These are phyloP conservation scores for Escallonia herrerae DNA, from an alignment of 129 eudicot genomes.

Conservation along the genomic window DNA sequence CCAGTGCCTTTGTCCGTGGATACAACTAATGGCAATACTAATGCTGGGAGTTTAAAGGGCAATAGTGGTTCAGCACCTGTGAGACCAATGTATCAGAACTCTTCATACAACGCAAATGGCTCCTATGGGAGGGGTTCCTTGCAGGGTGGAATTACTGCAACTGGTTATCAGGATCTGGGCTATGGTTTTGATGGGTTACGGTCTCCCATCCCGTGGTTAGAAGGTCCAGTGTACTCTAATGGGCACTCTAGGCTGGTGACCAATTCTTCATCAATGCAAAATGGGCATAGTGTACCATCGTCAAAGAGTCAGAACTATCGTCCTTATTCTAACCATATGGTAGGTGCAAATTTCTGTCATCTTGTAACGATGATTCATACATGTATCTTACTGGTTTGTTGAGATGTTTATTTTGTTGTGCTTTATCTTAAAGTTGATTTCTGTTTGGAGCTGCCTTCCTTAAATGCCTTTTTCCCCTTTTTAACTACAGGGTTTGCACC, in stretches of 20 bases:
- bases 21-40: constrained; percentile 43
- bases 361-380: too few species aligned
- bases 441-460: neutral
- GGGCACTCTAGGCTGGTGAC: constrained; percentile 31
- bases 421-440: neutral
- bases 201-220: constrained; percentile 63
- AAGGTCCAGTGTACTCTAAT: constrained; percentile 32
- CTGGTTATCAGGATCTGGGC: constrained; percentile 58
- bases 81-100: constrained; percentile 42
- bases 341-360: constrained; percentile 9
- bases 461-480: neutral
- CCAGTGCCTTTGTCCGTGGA: constrained; percentile 44
- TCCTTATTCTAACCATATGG: constrained; percentile 49
- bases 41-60: constrained; percentile 44
- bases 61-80: constrained; percentile 26
- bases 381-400: neutral
- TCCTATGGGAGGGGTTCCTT: constrained; percentile 46
- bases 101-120: constrained; percentile 30
- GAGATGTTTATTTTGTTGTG: neutral
- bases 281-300: constrained; percentile 21
- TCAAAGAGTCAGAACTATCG: constrained; percentile 53
- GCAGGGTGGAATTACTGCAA: constrained; percentile 22
- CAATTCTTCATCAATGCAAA: constrained; percentile 19
- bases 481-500: constrained; percentile 34
- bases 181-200: constrained; percentile 50